Conservation (phyloP, 208 protist genomes). For the Wallacemonas sp. region DNA sequence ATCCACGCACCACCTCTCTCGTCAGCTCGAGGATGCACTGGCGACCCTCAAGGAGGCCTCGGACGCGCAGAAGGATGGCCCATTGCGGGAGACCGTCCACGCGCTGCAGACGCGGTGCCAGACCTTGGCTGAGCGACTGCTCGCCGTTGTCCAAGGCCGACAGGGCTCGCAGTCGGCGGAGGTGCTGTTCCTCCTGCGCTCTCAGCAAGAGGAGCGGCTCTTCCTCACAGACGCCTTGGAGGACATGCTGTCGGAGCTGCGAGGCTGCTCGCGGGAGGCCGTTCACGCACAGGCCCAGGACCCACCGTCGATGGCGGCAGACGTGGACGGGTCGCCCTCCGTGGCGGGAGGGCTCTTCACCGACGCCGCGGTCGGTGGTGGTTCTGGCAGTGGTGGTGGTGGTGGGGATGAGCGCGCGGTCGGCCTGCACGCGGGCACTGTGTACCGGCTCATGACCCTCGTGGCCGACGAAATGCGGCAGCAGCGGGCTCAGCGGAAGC, state of each 20-base stretch:
- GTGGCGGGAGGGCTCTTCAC: too few relatives aligned
- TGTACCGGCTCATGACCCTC: slow-evolving; percentile 39
- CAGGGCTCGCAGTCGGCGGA: slow-evolving; percentile 63
- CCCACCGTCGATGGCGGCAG: neutral
- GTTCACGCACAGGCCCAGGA: neutral
- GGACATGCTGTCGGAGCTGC: slow-evolving; percentile 40
- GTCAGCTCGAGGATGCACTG: slow-evolving; percentile 28
- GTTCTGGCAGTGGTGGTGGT: neutral
- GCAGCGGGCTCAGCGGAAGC: slow-evolving; percentile 35
- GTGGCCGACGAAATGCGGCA: slow-evolving; percentile 40
- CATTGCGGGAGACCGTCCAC: slow-evolving; percentile 15
- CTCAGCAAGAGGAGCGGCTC: slow-evolving; percentile 72
- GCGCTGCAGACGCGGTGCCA: slow-evolving; percentile 54
- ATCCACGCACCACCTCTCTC: slow-evolving; percentile 23
- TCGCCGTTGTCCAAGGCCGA: slow-evolving; percentile 41
- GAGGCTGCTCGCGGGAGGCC: slow-evolving; percentile 10
- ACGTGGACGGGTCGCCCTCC: neutral
- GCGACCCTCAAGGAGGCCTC: slow-evolving; percentile 21
- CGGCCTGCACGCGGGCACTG: slow-evolving; percentile 36
- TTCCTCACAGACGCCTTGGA: slow-evolving; percentile 51
- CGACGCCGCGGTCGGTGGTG: too few relatives aligned
- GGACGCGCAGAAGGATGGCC: slow-evolving; percentile 10
- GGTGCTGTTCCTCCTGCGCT: slow-evolving; percentile 64
- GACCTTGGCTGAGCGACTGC: slow-evolving; percentile 50
- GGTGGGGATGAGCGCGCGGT: neutral